A percentile compares a stretch with the other conserved stretches of the same genome.
phyloP scores from a whole-genome alignment of 2,329 filamentous ascomycete species.

The Botrytis fragariae region DNA sequence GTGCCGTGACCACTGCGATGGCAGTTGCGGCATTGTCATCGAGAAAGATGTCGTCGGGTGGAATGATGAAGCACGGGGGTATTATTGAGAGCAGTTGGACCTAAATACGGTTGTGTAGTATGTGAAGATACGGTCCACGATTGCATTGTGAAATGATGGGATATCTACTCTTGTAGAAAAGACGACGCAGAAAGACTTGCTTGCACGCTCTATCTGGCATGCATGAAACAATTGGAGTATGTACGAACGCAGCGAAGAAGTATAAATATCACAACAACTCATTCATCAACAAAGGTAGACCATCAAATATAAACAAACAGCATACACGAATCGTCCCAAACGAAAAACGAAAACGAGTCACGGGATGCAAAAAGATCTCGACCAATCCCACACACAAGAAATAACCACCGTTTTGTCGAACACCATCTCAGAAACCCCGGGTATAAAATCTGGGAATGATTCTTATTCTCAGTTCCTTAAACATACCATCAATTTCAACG shows the following conservation, averaged over 20 bases:
- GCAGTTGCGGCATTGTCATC: neutral
- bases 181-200: neutral
- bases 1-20: neutral
- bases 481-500: neutral
- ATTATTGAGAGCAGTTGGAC: neutral
- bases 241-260: neutral
- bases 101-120: neutral
- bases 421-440: neutral
- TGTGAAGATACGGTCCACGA: neutral
- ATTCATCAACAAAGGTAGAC: too few species aligned
- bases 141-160: neutral
- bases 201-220: neutral
- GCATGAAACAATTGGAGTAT: neutral
- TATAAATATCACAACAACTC: too few species aligned
- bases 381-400: too few species aligned
- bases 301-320: neutral
- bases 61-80: neutral
- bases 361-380: neutral
- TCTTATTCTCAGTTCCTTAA: neutral
- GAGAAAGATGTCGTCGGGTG: neutral
- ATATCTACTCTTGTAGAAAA: neutral
- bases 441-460: neutral
- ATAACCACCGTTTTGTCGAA: neutral
- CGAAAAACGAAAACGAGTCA: neutral
- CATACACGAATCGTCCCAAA: neutral